Percentiles rank a stretch among this genome's conserved stretches.
Evolutionary conservation across 2,329 filamentous ascomycete genomes (phyloP).

Genomic region (Trichoderma asperellum): DNA sequence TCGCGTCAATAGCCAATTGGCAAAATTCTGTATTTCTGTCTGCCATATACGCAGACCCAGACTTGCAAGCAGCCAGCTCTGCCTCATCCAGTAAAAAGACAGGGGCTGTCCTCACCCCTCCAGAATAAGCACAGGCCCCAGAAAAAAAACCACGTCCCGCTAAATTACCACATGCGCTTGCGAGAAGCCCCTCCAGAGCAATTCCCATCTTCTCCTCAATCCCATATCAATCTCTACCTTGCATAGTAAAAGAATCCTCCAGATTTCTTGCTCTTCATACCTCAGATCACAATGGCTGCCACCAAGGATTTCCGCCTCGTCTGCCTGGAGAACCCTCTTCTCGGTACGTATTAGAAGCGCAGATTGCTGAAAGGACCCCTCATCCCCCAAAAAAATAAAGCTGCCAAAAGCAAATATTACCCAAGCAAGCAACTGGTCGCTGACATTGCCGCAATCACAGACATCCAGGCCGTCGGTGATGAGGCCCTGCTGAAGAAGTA

Average conservation of each 20-base stretch:
- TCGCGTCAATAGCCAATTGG: neutral
- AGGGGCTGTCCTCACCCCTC: slow-evolving; percentile 7
- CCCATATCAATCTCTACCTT: neutral
- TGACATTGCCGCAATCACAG: slow-evolving; percentile 47
- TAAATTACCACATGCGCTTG: slow-evolving; percentile 2
- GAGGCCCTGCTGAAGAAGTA: slow-evolving; percentile 90
- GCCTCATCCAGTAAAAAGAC: neutral
- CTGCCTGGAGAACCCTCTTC: slow-evolving; percentile 95
- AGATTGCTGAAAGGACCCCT: neutral
- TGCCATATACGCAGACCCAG: too few species aligned
- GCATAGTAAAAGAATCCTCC: neutral
- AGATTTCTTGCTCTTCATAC: neutral
- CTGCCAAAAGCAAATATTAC: neutral
- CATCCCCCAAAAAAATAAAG: neutral
- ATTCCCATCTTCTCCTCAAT: neutral
- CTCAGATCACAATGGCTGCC: slow-evolving; percentile 65
- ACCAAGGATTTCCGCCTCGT: slow-evolving; percentile 84
- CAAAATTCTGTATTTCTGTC: too few species aligned
- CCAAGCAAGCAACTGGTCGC: neutral
- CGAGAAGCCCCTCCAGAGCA: slow-evolving; percentile 13
- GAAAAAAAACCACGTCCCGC: slow-evolving; percentile 17
- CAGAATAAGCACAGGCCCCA: neutral
- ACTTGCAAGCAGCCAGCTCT: neutral
- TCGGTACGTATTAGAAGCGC: slow-evolving; percentile 65
- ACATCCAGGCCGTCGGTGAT: slow-evolving; percentile 88